Percentiles rank a stretch among this genome's conserved stretches.
Evolutionary conservation across 2,329 filamentous ascomycete genomes (phyloP).

Genomic region (Venturia carpophila): DNA sequence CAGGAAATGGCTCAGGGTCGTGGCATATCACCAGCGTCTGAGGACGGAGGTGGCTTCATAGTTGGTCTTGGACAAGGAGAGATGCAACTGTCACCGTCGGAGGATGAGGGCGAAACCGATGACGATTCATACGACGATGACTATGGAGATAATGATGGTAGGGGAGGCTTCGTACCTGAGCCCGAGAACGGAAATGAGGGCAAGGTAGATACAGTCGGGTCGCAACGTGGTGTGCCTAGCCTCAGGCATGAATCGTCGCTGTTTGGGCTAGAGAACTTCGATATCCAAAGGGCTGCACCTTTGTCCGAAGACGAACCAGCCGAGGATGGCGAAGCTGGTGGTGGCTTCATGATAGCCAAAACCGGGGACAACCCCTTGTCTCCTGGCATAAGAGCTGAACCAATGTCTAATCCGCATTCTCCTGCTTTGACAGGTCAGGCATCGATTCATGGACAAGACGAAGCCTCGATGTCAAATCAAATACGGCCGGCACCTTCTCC

Average conservation of each 20-base stretch:
- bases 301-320: neutral
- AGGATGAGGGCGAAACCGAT: slow-evolving; percentile 16
- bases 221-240: neutral
- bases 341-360: slow-evolving; percentile 5
- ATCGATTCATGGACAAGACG: neutral
- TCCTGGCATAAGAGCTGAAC: neutral
- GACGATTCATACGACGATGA: slow-evolving; percentile 13
- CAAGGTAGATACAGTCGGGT: neutral
- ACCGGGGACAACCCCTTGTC: neutral
- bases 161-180: slow-evolving; percentile 25
- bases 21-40: neutral
- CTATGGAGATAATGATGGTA: slow-evolving; percentile 25
- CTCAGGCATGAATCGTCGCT: neutral
- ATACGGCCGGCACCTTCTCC: neutral
- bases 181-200: slow-evolving; percentile 30
- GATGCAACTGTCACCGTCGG: neutral
- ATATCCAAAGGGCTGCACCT: neutral
- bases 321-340: neutral
- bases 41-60: slow-evolving; percentile 8
- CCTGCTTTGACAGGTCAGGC: neutral
- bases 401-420: neutral
- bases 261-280: neutral
- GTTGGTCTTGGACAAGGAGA: neutral
- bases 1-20: slow-evolving; percentile 13
- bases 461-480: neutral